Conservation (phyloP, 345 rosid genomes). For the Eucalyptus polybractea region DNA sequence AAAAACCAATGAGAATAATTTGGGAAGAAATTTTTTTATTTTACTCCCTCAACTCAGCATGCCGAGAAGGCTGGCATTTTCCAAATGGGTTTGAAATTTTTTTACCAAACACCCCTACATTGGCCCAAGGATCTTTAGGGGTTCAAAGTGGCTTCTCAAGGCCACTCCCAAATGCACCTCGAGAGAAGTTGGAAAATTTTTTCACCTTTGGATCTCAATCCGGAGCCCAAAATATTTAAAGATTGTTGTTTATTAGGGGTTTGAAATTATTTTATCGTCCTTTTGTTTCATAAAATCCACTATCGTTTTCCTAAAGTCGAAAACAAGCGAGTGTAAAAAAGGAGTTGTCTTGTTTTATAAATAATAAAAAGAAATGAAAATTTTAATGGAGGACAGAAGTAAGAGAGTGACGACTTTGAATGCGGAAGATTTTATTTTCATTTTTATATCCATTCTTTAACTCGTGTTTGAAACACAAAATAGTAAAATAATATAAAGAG, state of each 20-base stretch:
- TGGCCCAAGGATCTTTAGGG: too few relatives aligned
- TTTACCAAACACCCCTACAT: too few relatives aligned
- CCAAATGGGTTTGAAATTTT: too few relatives aligned
- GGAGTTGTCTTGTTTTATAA: not conserved
- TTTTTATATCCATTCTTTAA: not conserved
- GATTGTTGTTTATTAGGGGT: not conserved
- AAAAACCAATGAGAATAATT: too few relatives aligned
- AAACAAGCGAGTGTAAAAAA: not conserved
- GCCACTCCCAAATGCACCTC: too few relatives aligned
- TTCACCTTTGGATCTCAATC: not conserved
- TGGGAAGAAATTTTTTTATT: too few relatives aligned
- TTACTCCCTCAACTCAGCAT: too few relatives aligned
- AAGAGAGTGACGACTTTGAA: not conserved
- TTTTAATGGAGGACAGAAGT: not conserved
- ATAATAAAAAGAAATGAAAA: not conserved
- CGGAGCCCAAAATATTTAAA: not conserved
- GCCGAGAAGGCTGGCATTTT: too few relatives aligned
- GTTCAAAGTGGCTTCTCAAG: too few relatives aligned
- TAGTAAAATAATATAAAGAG: not conserved
- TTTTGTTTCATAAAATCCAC: not conserved
- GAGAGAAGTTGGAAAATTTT: not conserved
- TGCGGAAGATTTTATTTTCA: not conserved
- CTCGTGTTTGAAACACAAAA: not conserved
- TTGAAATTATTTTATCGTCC: not conserved
- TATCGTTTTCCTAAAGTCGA: not conserved